Evolutionary conservation across 2,329 filamentous ascomycete genomes (phyloP).

Genomic region (Byssothecium circinans): DNA sequence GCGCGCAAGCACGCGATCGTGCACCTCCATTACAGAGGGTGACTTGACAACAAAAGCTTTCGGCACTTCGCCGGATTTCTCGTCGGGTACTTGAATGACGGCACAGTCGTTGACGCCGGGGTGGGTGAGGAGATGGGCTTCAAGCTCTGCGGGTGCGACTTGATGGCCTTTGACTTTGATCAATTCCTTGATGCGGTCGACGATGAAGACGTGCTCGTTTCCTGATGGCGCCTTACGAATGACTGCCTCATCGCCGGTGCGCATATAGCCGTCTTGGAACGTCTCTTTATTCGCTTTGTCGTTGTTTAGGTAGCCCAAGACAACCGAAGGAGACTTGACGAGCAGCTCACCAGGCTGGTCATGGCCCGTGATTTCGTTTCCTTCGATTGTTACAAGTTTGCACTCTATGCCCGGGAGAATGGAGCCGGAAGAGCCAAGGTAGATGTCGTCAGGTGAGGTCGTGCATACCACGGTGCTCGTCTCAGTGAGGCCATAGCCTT

Average conservation of each 20-base stretch:
- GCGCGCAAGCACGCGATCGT: constrained; percentile 52
- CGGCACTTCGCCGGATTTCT: constrained; percentile 62
- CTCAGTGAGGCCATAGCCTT: constrained; percentile 81
- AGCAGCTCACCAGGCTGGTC: constrained; percentile 79
- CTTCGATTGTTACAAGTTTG: constrained; percentile 69
- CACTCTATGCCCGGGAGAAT: constrained; percentile 66
- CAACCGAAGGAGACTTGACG: constrained; percentile 74
- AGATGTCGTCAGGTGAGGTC: constrained; percentile 64
- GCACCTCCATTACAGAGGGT: constrained; percentile 54
- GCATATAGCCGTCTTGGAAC: constrained; percentile 75
- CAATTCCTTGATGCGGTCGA: constrained; percentile 78
- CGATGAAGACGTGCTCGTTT: constrained; percentile 80
- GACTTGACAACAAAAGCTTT: constrained; percentile 67
- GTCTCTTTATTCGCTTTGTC: constrained; percentile 80
- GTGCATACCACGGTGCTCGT: constrained; percentile 69
- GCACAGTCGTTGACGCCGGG: constrained; percentile 75
- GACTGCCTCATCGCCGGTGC: constrained; percentile 82
- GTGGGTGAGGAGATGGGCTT: constrained; percentile 76
- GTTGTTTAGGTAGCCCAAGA: constrained; percentile 85
- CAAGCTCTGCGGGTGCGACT: constrained; percentile 81
- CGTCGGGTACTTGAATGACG: constrained; percentile 73
- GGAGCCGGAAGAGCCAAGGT: constrained; percentile 71
- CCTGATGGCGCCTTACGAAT: constrained; percentile 64
- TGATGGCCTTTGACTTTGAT: constrained; percentile 82
- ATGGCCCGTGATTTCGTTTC: constrained; percentile 68